Evolutionary conservation across 78 protist genomes (phyloP).

Genomic region (Dictyostelium firmibasis): DNA sequence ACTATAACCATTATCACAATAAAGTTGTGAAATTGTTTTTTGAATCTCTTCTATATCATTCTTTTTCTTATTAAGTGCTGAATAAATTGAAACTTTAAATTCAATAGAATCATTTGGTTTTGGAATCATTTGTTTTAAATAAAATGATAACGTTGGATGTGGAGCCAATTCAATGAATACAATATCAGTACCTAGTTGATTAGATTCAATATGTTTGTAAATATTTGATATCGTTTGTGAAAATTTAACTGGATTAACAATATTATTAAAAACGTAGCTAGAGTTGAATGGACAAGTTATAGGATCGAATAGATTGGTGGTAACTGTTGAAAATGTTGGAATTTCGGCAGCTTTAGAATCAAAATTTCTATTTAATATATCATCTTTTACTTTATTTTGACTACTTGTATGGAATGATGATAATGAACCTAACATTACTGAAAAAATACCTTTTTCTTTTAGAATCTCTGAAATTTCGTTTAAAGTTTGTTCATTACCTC

Average conservation of each 20-base stretch:
- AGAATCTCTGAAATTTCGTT: background rate
- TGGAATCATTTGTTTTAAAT: background rate
- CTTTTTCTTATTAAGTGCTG: background rate
- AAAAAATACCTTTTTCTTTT: background rate
- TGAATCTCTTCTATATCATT: background rate
- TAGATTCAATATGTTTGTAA: background rate
- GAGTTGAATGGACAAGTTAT: background rate
- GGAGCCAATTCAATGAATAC: conserved; percentile 57
- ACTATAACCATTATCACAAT: background rate
- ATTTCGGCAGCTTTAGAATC: background rate
- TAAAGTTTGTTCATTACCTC: conserved; percentile 18
- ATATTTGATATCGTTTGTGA: background rate
- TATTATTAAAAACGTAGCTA: background rate
- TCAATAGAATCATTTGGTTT: background rate
- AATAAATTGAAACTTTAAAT: background rate
- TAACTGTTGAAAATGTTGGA: background rate
- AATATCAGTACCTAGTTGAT: background rate
- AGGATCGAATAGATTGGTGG: background rate
- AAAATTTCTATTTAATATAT: background rate
- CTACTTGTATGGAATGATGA: conserved; percentile 13
- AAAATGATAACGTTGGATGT: conserved; percentile 29
- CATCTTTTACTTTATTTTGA: background rate
- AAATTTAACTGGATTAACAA: background rate
- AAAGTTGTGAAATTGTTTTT: background rate
- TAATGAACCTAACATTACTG: too few relatives aligned